Evolutionary conservation across 2,329 filamentous ascomycete species (phyloP), one percentile per base, ranked within the genome.

Genomic region (Pyrenophora graminea): DNA sequence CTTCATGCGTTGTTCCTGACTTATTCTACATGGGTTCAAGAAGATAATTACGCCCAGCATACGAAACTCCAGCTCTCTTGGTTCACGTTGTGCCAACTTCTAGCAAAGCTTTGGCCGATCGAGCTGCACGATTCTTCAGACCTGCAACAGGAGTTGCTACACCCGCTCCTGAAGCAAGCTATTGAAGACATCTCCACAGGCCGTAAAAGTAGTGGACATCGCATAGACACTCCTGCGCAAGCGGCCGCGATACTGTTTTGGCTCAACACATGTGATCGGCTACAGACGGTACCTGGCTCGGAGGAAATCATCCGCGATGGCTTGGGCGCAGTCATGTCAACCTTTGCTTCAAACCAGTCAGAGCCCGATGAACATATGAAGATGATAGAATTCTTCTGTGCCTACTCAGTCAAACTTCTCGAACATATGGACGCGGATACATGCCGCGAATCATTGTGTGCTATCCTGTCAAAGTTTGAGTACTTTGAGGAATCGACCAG

Each of bases 71-170:
- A 55, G 0, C 42, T 61, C 7, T 59, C 56, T 1, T 73, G 70
- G 69, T 61, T 60, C n/a, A 61, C 61, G 4, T 13, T 72, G n/a
- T 64, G 64, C 25, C 62, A 64, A 33, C 45, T 71, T 1, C 17
- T 67, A n/a, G 44, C 48, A 6, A 57, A 62, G 21, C 51, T 73
- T 6, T 73, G 70, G 70, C 67, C 68, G 1, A 47, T 69, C 6
- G 52, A 66, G 19, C 33, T 72, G 7, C 68, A 71, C n/a, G 43
- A 39, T 8, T 71, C 67, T 15, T 32, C 50, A 6, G 39, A 59
- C 5, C 30, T 58, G n/a, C 69, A 71, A 39, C 49, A 65, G 25
- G 52, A 61, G 4, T 27, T 62, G 4, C 36, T 72, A 4, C 51
- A 60, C 15, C 66, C 68, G 1, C 39, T 71, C 17, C 48, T 71